phyloP scores from a whole-genome alignment of 163 green algal genomes.

The Picocystis sp. region DNA sequence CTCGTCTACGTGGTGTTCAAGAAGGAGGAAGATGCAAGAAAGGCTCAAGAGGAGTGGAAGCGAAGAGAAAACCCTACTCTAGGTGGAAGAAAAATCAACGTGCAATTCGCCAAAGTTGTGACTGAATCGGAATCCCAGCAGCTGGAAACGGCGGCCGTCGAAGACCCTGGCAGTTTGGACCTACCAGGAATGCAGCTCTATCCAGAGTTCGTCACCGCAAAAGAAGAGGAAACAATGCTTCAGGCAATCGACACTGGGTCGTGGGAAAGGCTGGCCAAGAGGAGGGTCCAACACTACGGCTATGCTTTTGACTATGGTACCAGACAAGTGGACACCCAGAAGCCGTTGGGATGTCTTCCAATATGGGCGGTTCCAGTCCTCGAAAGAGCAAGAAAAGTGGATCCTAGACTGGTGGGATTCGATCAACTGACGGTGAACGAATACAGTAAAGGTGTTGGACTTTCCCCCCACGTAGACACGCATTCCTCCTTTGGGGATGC shows the following conservation, averaged over 20 bases:
- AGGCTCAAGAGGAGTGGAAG: too few relatives aligned
- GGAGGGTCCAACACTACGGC: slow-evolving; percentile 81
- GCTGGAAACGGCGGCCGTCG: too few relatives aligned
- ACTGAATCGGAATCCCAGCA: too few relatives aligned
- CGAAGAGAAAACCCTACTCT: too few relatives aligned
- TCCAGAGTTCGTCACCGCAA: slow-evolving; percentile 42
- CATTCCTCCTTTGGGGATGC: slow-evolving; percentile 81
- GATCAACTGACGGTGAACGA: slow-evolving; percentile 94
- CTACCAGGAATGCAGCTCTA: slow-evolving; percentile 52
- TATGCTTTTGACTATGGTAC: slow-evolving; percentile 59
- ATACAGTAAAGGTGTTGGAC: slow-evolving; percentile 72
- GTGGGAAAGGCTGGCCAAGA: slow-evolving; percentile 51
- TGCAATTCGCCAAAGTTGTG: too few relatives aligned
- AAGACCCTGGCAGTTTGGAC: slow-evolving; percentile 15
- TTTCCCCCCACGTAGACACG: slow-evolving; percentile 86
- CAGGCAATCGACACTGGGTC: slow-evolving; percentile 20
- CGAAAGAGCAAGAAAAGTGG: neutral
- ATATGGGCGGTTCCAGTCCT: neutral
- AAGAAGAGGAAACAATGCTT: slow-evolving; percentile 42
- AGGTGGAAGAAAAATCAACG: too few relatives aligned
- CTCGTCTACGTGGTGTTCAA: too few relatives aligned
- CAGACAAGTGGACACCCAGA: slow-evolving; percentile 19
- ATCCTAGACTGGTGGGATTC: slow-evolving; percentile 3
- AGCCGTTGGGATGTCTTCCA: slow-evolving; percentile 1
- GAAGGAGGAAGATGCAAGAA: too few relatives aligned